These are phyloP conservation scores for Cutaneotrichosporon cutaneum DNA, from an alignment of 1,284 basidiomycete genomes.

Conservation along the genomic window DNA sequence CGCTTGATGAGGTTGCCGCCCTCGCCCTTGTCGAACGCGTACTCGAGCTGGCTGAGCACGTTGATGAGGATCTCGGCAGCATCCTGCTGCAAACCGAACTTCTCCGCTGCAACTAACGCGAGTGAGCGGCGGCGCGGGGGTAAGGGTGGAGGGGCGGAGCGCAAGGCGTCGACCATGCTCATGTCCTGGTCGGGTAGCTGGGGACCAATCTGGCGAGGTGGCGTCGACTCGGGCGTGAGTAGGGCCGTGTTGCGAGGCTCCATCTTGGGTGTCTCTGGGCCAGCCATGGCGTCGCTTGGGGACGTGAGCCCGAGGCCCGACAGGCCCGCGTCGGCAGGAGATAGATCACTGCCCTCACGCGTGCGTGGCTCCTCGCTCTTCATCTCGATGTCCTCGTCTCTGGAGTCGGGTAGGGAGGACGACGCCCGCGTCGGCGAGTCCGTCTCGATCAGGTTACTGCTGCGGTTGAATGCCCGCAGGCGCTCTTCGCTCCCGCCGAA, in stretches of 20 bases:
- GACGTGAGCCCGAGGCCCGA: slow-evolving; percentile 21
- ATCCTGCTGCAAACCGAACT: slow-evolving; percentile 85
- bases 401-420: background rate
- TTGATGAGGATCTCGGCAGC: slow-evolving; percentile 99
- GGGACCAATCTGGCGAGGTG: background rate
- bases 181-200: background rate
- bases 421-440: slow-evolving; percentile 7
- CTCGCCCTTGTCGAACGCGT: slow-evolving; percentile 65
- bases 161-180: background rate
- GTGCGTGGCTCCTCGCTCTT: background rate
- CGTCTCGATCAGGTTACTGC: slow-evolving; percentile 17
- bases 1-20: slow-evolving; percentile 69
- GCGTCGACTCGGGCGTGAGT: background rate
- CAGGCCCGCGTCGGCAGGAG: slow-evolving; percentile 11
- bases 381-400: slow-evolving; percentile 9
- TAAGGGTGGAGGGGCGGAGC: slow-evolving; percentile 5
- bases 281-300: background rate
- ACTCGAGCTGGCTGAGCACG: slow-evolving; percentile 97
- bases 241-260: background rate
- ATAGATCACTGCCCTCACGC: slow-evolving; percentile 19
- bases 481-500: slow-evolving; percentile 32
- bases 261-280: background rate
- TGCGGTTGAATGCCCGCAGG: slow-evolving; percentile 7
- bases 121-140: slow-evolving; percentile 18
- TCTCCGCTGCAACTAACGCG: slow-evolving; percentile 26